Evolutionary conservation across 306 rosid genomes (phyloP), one percentile per base, ranked within the genome.

Genomic region (Inga laurina): DNA sequence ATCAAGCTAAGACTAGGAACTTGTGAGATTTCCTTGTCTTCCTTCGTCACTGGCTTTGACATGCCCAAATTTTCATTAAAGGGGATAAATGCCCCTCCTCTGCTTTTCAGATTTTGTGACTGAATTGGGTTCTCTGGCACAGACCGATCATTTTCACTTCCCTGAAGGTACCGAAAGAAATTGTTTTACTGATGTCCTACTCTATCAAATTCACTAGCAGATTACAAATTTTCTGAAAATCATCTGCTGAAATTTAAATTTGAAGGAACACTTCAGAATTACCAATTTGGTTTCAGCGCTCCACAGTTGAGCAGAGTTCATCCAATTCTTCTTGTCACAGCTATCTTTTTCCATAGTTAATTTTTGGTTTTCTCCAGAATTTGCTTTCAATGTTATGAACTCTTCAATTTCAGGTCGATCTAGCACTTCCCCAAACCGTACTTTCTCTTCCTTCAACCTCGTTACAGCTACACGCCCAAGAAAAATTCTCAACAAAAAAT

Each of bases 251-350:
- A 81, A 24, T 18, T 49, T 18, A 21, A 62, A 72, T 41, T 24
- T 10, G 24, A 61, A 77, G 46, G 43, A 61, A n/a, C 15, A n/a
- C 4, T n/a, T 37, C 2, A 21, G 34, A 39, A 67, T 39, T 88
- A 86, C 91, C 89, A 49, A 75, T 76, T 84, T 86, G 84, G 67
- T 52, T 64, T 84, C 83, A 21, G 90, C 9, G 85, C 69, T 90
- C 97, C 96, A 92, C 1, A 94, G 87, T 79, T 94, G 96, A 80
- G 88, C 91, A 41, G 98, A 91, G 82, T 85, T 88, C 87, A 85
- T 76, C 88, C 88, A 88, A 64, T 65, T 91, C 77, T 87, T 91
- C 89, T 83, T 93, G 72, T 91, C 90, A 67, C 56, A 74, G 19
- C 45, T 66, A 46, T 87, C 84, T 8, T 57, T 76, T 81, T 65